Evolutionary conservation across 2,329 filamentous ascomycete species (phyloP).

Genomic region (Xylaria sp.): DNA sequence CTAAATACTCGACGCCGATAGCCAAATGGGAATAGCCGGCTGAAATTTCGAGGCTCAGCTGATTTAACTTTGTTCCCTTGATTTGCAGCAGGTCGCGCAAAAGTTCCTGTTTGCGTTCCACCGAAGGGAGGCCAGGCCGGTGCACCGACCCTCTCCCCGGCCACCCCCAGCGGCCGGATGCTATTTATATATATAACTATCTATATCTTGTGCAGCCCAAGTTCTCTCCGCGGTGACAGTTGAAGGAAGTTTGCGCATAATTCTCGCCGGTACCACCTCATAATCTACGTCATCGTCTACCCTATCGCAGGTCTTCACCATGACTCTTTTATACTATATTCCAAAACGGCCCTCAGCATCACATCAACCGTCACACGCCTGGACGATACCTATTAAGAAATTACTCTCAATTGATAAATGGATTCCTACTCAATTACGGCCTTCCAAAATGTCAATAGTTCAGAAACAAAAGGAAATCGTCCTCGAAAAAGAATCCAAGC

Average conservation of each 20-base stretch:
- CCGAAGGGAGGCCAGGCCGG: background rate
- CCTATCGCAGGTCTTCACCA: background rate
- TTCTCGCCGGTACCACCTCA: background rate
- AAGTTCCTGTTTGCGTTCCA: background rate
- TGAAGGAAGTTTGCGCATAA: background rate
- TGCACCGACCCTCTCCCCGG: background rate
- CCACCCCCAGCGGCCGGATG: background rate
- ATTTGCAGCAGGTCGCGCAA: background rate
- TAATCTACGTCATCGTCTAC: background rate
- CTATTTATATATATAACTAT: background rate
- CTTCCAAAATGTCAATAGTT: background rate
- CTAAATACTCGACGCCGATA: too few relatives aligned
- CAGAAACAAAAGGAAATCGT: conserved; percentile 5
- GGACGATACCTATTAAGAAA: background rate
- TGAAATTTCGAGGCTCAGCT: background rate
- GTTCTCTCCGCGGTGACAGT: background rate
- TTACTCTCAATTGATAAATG: background rate
- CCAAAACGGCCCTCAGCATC: background rate
- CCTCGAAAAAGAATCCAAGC: background rate
- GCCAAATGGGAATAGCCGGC: background rate
- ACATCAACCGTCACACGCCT: background rate
- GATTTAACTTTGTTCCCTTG: background rate
- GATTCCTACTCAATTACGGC: background rate
- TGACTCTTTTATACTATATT: background rate
- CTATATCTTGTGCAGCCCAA: background rate